Percentiles rank a stretch among this genome's conserved stretches.
phyloP scores from a whole-genome alignment of 345 rosid species.

The Brassica juncea region DNA sequence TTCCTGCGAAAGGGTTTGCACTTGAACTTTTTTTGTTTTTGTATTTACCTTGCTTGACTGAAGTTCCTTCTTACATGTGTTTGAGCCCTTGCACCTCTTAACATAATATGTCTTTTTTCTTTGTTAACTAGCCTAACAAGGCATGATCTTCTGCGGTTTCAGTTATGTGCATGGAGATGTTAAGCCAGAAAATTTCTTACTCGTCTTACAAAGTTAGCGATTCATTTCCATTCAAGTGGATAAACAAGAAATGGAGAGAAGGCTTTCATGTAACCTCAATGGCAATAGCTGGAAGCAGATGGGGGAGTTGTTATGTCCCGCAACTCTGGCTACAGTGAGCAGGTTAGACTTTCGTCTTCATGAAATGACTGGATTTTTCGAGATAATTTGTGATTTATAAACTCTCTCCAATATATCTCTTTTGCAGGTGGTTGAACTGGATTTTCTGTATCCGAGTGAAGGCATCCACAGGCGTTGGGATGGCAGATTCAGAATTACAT shows the following conservation, averaged over 20 bases:
- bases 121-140: slow-evolving; percentile 23
- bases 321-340: slow-evolving; percentile 88
- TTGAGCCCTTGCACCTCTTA: background rate
- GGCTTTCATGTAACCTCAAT: slow-evolving; percentile 93
- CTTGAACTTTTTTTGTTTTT: background rate
- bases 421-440: slow-evolving; percentile 91
- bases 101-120: slow-evolving; percentile 14
- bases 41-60: slow-evolving; percentile 9
- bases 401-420: background rate
- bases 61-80: slow-evolving; percentile 10
- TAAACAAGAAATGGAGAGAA: slow-evolving; percentile 88
- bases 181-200: slow-evolving; percentile 92
- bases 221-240: slow-evolving; percentile 70
- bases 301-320: slow-evolving; percentile 99
- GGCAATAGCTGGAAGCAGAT: slow-evolving; percentile 94
- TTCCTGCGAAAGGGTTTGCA: slow-evolving; percentile 67
- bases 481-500: slow-evolving; percentile 81
- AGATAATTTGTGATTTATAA: background rate
- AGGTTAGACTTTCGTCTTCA: slow-evolving; percentile 50
- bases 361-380: background rate
- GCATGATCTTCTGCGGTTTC: slow-evolving; percentile 28
- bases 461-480: slow-evolving; percentile 98
- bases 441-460: slow-evolving; percentile 98
- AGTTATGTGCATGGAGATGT: slow-evolving; percentile 98
- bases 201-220: slow-evolving; percentile 97